Base-by-base conservation (phyloP, 2,329 filamentous ascomycete genomes). In the Incumbomyces delicatus region DNA sequence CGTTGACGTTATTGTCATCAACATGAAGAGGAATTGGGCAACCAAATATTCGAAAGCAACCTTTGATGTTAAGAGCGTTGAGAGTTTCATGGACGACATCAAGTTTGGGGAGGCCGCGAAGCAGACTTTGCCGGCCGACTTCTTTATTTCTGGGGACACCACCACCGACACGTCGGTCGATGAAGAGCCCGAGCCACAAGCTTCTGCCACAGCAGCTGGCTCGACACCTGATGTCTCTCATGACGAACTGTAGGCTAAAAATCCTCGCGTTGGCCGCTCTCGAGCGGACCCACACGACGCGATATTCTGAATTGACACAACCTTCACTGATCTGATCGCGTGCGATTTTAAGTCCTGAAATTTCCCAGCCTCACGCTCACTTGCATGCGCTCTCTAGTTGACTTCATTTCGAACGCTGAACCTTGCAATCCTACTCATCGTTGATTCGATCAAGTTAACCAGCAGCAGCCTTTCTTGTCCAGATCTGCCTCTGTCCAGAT, bases 41-140 rank as follows among this genome's bases (percentile, higher is more conserved):
- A 83, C 84, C 58, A 77, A 76, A 48, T 92, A 86, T 63, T 41
- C 59, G 2, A 78, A 75, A 6, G 63, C 66, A 7, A 63, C 66
- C 13, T 80, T 80, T 37, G 77, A 76, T 46, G 61, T 73, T 18
- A 71, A 76, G 45, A 76, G 74, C 20, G 70, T 98, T 27, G 87
- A 95, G 68, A 70, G 71, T 51, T 98, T 90, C 87, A 78, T 98
- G 49, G 92, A 98, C 60, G 75, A 78, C n/a, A 87, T 96, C 52
- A 81, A 87, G 32, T 76, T 98, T 73, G 87, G 89, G 44, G 90
- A 96, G 61, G 85, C 87, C 2, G 69, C 76, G 49, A 95, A 90
- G 73, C 75, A 80, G 58, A 85, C 81, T 68, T 63, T 92, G 35
- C 85, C 85, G 0, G 74, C 77, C 49, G 76, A 73, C 1, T 58